phyloP scores from a whole-genome alignment of 805 yeast species.

The Myxozyma neglecta region DNA sequence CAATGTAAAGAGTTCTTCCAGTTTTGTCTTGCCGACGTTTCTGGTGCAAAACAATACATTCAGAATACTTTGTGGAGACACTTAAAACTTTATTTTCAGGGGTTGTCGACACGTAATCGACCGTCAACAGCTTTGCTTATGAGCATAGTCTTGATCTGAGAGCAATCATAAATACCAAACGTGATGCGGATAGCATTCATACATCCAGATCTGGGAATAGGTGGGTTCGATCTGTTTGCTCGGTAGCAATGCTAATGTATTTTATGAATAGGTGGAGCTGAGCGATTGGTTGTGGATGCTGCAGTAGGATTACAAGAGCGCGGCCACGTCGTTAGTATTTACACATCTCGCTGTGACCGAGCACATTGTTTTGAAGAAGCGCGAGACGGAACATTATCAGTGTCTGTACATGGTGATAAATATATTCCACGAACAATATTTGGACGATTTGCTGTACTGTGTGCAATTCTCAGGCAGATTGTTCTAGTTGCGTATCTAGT shows the following conservation, averaged over 20 bases:
- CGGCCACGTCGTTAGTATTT: constrained; percentile 64
- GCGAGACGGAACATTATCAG: constrained; percentile 52
- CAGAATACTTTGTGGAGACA: no score
- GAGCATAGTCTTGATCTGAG: background rate
- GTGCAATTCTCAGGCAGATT: constrained; percentile 81
- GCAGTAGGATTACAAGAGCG: constrained; percentile 78
- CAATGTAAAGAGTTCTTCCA: no score
- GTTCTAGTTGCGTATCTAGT: constrained; percentile 55
- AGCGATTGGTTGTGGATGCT: constrained; percentile 92
- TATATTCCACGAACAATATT: constrained; percentile 67
- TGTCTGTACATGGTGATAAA: constrained; percentile 75
- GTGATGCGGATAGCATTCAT: constrained; percentile 70
- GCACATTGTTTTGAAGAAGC: constrained; percentile 91
- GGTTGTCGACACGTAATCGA: background rate
- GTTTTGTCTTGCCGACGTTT: no score
- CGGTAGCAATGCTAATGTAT: background rate
- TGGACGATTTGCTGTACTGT: constrained; percentile 71
- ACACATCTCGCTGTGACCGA: constrained; percentile 87
- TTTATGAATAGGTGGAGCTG: constrained; percentile 69
- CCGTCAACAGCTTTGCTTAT: background rate
- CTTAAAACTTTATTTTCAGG: background rate
- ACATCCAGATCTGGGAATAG: constrained; percentile 96
- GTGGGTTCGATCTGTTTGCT: constrained; percentile 37
- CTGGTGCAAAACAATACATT: no score
- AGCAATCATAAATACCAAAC: no score